Percentiles rank a stretch among this genome's conserved stretches.
Conservation (phyloP, 2,329 filamentous ascomycete species). For the Cadophora sp. region DNA sequence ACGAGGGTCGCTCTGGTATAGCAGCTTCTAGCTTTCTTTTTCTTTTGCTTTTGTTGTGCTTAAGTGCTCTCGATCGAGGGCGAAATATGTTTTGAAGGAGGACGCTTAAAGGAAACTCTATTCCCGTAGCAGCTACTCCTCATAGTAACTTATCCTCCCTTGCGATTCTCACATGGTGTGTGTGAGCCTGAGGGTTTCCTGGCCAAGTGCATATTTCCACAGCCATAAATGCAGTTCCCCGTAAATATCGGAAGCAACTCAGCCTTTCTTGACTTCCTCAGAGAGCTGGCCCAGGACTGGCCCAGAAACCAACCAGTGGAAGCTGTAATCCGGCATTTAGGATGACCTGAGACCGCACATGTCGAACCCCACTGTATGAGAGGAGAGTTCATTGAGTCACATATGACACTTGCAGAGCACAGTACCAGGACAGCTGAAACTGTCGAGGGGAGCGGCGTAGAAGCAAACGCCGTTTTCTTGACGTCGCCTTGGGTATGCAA, state of each 20-base stretch:
- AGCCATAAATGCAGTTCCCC: not conserved
- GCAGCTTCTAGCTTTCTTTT: too few species aligned
- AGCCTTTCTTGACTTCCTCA: not conserved
- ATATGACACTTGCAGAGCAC: not conserved
- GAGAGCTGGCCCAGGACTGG: too few species aligned
- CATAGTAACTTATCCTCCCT: not conserved
- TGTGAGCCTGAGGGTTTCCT: not conserved
- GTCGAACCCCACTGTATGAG: not conserved
- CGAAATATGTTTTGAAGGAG: too few species aligned
- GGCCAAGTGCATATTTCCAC: not conserved
- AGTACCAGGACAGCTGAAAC: not conserved
- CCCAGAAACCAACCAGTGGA: not conserved
- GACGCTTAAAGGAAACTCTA: too few species aligned
- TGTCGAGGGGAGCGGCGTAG: not conserved
- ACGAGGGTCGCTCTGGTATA: too few species aligned
- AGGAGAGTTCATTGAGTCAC: not conserved
- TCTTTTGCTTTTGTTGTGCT: too few species aligned
- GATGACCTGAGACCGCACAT: not conserved
- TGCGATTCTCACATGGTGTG: not conserved
- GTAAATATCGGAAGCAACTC: not conserved
- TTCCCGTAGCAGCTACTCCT: not conserved
- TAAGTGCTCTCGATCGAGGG: too few species aligned
- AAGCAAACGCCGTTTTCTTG: not conserved
- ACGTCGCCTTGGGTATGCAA: not conserved
- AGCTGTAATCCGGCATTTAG: not conserved